Base-by-base conservation (phyloP, 495 filamentous ascomycete genomes). In the Neurospora sp. region DNA sequence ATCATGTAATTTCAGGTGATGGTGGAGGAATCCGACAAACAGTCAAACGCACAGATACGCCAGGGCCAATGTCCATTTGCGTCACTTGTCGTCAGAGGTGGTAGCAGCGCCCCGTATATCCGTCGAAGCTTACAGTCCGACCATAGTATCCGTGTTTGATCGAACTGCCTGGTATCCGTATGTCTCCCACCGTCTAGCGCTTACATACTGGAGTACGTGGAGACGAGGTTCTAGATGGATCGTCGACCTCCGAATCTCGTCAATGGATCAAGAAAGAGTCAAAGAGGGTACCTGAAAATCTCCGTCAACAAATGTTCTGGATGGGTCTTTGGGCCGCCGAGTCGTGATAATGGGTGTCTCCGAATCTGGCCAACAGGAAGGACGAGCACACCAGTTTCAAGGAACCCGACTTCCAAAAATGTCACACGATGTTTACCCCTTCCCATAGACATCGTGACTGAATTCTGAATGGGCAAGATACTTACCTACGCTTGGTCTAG, bases 41-140 rank as follows among this genome's bases (percentile, higher is more conserved):
- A 48, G 44, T 48, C 41, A 44, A 18, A 42, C 40, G 16, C 27
- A 61, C 53, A 61, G 14, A 61, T 61, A 61, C 48, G 27, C 22
- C 48, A 27, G 48, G 11, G 11, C 18, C 22, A 16, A 65, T 65
- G 14, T 37, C 27, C 53, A 16, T 31, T 69, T 73, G 74, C 70
- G 70, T 74, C 74, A 76, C 72, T 53, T 27, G 44, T 76, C 74
- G 74, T 76, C 74, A 74, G 74, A 38, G 44, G 37, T 39, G 39
- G 69, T 71, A 35, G 72, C 37, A 73, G 53, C 53, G 53, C 27
- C 53, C 53, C 53, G 27, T 27, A 18, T 65, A 37, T 18, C 48
- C 22, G 11, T 31, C 48, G 22, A 59, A 59, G 48, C 20, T 59
- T 53, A 10, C 20, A 53, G 20, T 53, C 48, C 11, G 48, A 27